A percentile compares a stretch with the other conserved stretches of the same genome.
Conservation (phyloP, 208 protist genomes). For the Leishmania gerbilli region DNA sequence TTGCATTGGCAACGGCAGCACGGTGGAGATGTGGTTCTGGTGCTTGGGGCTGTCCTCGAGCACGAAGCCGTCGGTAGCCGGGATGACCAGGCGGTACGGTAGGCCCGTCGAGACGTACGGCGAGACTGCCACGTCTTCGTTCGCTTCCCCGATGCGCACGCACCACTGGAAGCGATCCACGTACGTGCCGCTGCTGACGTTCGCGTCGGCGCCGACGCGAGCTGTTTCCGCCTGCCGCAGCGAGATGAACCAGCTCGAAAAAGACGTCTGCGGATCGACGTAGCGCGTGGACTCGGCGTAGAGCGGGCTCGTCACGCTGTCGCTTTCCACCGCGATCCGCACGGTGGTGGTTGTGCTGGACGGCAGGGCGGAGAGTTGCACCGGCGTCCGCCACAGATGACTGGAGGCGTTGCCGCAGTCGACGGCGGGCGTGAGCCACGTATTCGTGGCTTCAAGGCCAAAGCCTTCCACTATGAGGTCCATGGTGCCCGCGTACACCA, state of each 20-base stretch:
- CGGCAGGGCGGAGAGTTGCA: conserved; percentile 55
- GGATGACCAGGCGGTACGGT: conserved; percentile 60
- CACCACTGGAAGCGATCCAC: conserved; percentile 73
- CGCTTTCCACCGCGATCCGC: conserved; percentile 3
- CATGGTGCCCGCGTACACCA: conserved; percentile 64
- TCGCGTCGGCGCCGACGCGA: conserved; percentile 40
- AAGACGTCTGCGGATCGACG: conserved; percentile 57
- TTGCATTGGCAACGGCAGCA: conserved; percentile 43
- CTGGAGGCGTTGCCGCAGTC: conserved; percentile 68
- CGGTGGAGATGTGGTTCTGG: conserved; percentile 21
- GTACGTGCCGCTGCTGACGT: conserved; percentile 22
- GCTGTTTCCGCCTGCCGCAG: conserved; percentile 47
- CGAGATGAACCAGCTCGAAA: conserved; percentile 67
- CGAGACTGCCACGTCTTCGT: conserved; percentile 10
- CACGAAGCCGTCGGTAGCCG: conserved; percentile 50
- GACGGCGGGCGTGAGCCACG: conserved; percentile 63
- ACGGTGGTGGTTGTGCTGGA: conserved; percentile 25
- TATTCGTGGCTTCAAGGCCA: conserved; percentile 45
- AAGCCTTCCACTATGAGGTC: conserved; percentile 75
- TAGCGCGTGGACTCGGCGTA: conserved; percentile 49
- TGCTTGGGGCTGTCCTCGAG: conserved; percentile 11
- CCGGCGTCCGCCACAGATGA: conserved; percentile 63
- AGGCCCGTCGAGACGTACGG: conserved; percentile 57
- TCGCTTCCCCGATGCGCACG: conserved; percentile 42
- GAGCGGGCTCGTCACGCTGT: background rate